These are phyloP conservation scores for Russula dissimulans DNA, from an alignment of 768 basidiomycete species.

Conservation along the genomic window DNA sequence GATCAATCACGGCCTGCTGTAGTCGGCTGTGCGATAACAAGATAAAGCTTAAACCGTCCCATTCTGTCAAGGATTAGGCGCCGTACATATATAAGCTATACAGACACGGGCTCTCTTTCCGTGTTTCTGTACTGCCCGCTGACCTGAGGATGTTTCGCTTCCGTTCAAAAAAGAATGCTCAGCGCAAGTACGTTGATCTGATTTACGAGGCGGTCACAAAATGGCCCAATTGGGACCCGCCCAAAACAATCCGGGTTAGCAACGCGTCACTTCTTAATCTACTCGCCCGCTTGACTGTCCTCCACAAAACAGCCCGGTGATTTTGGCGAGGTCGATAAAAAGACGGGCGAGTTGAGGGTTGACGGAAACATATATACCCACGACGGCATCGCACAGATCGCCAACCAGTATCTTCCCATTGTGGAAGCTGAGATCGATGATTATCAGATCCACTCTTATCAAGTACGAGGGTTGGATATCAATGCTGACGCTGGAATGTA, in stretches of 20 bases:
- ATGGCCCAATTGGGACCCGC: constrained; percentile 9
- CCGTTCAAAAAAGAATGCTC: neutral
- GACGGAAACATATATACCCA: constrained; percentile 12
- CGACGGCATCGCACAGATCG: neutral
- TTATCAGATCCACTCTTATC: constrained; percentile 5
- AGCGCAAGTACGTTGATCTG: constrained; percentile 11
- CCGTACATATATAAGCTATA: neutral
- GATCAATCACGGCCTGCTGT: too few relatives aligned
- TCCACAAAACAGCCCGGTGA: constrained; percentile 1
- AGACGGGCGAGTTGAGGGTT: neutral
- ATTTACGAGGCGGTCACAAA: neutral
- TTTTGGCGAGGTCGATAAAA: neutral
- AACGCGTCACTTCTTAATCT: neutral
- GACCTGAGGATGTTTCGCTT: constrained; percentile 2
- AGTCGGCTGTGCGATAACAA: neutral
- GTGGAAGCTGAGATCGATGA: neutral
- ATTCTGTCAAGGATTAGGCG: neutral
- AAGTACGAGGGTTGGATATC: neutral
- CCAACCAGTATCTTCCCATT: neutral
- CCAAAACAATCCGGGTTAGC: neutral
- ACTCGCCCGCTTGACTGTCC: neutral
- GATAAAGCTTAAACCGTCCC: neutral
- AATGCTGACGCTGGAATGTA: neutral
- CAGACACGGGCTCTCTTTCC: too few relatives aligned
- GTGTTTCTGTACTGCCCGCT: neutral